Evolutionary conservation across 305 asterid species (phyloP), one percentile per base, ranked within the genome.

Genomic region (Solanum hybrid): DNA sequence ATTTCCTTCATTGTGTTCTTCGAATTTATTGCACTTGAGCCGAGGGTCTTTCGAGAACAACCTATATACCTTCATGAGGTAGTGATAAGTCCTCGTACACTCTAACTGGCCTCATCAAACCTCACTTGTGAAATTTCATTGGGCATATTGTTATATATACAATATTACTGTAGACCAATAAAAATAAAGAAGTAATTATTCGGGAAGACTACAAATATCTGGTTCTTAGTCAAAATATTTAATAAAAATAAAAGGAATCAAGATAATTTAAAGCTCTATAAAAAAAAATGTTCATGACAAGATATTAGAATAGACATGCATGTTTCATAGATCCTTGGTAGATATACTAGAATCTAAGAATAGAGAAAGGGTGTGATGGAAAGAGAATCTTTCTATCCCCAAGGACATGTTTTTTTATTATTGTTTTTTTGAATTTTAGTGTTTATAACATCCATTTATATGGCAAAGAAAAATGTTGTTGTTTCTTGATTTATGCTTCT

Each of bases 381-480:
- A 84, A 84, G 12, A 84, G 88, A 84, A 84, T 84, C 76, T 51
- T 84, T 51, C 73, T 27, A 83, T 41, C 27, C 37, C 87, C 87
- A 27, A 10, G 83, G 41, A n/a, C 45, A 33, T 15, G 17, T 15
- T 9, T 61, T 61, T 61, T 20, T 57, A 0, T 17, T 51, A 6
- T 51, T 0, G n/a, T 15, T 51, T 6, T 57, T 41, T 24, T 38
- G 0, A 17, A 76, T 8, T 34, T n/a, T 79, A 79, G 10, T 84
- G 41, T 51, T 31, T 92, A 88, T 89, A 94, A 87, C 94, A 94
- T 90, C 92, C 92, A 92, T 92, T 94, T 57, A 94, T 73, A 87
- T 92, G 95, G 93, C 89, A 92, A 92, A 92, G 91, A 91, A 92
- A 93, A 70, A 91, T 89, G 33, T 89, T 76, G 57, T 73, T 90